A percentile compares a stretch with the other conserved stretches of the same genome.
phyloP scores from a whole-genome alignment of 495 filamentous ascomycete genomes.

The Glarea lozoyensis region DNA sequence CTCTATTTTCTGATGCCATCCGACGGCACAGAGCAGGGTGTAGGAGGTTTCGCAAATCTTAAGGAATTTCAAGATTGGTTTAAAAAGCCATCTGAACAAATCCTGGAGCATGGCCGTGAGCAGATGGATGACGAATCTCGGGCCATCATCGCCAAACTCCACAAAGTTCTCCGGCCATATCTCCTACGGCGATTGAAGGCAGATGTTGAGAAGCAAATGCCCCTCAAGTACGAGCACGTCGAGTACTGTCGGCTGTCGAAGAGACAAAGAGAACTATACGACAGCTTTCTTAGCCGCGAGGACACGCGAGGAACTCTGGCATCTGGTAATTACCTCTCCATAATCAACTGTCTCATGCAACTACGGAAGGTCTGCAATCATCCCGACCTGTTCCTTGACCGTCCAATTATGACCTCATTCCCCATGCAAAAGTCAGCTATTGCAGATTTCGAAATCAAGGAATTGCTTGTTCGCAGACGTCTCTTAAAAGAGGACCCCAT shows the following conservation, averaged over 20 bases:
- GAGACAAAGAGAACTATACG: constrained; percentile 89
- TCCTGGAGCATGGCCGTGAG: constrained; percentile 87
- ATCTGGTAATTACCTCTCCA: constrained; percentile 95
- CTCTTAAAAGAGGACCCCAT: constrained; percentile 59
- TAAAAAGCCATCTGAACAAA: constrained; percentile 84
- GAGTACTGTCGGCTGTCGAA: constrained; percentile 92
- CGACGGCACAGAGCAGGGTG: constrained; percentile 58
- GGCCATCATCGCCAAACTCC: constrained; percentile 80
- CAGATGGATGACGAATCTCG: constrained; percentile 89
- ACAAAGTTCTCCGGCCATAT: constrained; percentile 87
- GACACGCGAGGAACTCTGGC: constrained; percentile 80
- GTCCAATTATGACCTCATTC: constrained; percentile 95
- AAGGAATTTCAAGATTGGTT: constrained; percentile 93
- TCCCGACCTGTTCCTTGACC: constrained; percentile 94
- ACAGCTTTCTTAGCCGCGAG: constrained; percentile 91
- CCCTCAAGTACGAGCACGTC: constrained; percentile 93
- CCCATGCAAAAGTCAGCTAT: constrained; percentile 78
- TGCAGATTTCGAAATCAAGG: constrained; percentile 71
- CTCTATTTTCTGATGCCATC: constrained; percentile 93
- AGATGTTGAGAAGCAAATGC: constrained; percentile 99
- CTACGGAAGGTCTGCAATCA: constrained; percentile 98
- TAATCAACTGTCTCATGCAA: constrained; percentile 98
- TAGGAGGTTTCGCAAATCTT: constrained; percentile 81
- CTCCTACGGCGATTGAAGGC: constrained; percentile 88
- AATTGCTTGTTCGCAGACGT: constrained; percentile 57